A percentile compares a stretch with the other conserved stretches of the same genome.
These are phyloP conservation scores for Saccharum spontaneum DNA, from an alignment of 176 grass and related monocot genomes.

Conservation along the genomic window DNA sequence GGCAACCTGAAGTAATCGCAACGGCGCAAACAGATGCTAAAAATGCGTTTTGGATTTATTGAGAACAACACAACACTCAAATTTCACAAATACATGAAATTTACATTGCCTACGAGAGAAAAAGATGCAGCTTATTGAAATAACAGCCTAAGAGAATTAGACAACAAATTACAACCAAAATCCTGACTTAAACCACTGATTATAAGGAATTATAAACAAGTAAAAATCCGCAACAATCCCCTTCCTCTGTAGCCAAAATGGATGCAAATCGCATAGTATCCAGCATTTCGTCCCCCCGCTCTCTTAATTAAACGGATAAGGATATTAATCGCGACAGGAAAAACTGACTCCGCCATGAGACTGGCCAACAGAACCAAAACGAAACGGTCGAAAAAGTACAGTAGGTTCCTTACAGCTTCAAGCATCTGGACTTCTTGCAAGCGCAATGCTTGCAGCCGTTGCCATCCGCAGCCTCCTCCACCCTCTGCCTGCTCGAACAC, in stretches of 20 bases:
- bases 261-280: not conserved
- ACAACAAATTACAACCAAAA: not conserved
- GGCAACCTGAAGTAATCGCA: not conserved
- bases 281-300: slow-evolving; percentile 16
- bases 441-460: slow-evolving; percentile 72
- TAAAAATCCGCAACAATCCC: not conserved
- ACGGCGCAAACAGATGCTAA: not conserved
- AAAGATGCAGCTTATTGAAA: not conserved
- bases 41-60: not conserved
- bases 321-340: not conserved
- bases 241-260: not conserved
- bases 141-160: not conserved
- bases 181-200: not conserved
- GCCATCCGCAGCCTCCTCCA: slow-evolving; percentile 51
- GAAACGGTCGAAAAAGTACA: not conserved
- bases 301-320: not conserved
- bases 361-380: slow-evolving; percentile 6
- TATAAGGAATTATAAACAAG: not conserved
- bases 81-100: not conserved
- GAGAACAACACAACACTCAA: not conserved
- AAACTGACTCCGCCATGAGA: not conserved
- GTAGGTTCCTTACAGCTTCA: slow-evolving; percentile 62
- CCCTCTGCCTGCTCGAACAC: slow-evolving; percentile 50
- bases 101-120: not conserved
- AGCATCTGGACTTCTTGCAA: slow-evolving; percentile 70